Conservation (phyloP, 441 rosid species). For the Pelargonium fulgidum region DNA sequence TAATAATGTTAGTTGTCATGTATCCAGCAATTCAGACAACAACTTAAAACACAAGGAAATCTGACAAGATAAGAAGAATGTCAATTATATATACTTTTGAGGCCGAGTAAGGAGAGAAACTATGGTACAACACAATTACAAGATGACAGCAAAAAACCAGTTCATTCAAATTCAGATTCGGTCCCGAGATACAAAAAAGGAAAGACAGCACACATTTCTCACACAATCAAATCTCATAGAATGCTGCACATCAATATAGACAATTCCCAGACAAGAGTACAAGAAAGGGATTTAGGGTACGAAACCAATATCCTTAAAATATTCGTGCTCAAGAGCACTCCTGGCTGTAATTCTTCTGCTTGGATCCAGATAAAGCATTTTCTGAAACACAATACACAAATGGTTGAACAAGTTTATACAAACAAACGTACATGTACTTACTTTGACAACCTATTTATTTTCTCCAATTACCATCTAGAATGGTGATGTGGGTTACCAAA, state of each 20-base stretch:
- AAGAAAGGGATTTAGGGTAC: not conserved
- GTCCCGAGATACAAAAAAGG: not conserved
- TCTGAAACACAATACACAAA: slow-evolving; percentile 35
- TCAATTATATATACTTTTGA: no score
- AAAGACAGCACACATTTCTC: not conserved
- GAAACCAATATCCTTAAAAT: slow-evolving; percentile 62
- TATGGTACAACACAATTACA: not conserved
- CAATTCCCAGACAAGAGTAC: not conserved
- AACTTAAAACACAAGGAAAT: no score
- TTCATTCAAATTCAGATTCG: not conserved
- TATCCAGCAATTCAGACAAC: no score
- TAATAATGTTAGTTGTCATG: no score
- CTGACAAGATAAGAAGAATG: no score
- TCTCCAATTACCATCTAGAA: not conserved
- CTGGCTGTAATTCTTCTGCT: slow-evolving; percentile 79
- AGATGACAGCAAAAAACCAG: not conserved
- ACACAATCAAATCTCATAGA: not conserved
- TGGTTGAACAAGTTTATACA: not conserved
- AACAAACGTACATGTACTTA: not conserved
- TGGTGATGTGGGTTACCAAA: not conserved
- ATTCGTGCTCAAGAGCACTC: slow-evolving; percentile 81
- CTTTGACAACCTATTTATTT: not conserved
- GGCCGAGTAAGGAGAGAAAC: no score
- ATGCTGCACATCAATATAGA: not conserved
- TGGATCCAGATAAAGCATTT: slow-evolving; percentile 93